Percentiles rank a stretch among this genome's conserved stretches.
Evolutionary conservation across 306 rosid genomes (phyloP).

Genomic region (Cucurbita moschata): DNA sequence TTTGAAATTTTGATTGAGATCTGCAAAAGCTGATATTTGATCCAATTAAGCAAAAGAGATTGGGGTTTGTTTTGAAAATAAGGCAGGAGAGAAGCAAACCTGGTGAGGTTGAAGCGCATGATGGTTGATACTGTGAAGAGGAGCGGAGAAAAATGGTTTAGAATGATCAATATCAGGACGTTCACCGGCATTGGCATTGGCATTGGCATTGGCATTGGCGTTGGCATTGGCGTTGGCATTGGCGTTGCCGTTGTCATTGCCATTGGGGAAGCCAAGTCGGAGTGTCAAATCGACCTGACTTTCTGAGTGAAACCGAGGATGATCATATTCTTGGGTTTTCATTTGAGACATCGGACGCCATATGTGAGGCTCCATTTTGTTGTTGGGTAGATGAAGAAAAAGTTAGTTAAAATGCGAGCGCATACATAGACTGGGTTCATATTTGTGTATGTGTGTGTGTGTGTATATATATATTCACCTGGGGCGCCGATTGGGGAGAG

Average conservation of each 20-base stretch:
- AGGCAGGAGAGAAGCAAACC: neutral
- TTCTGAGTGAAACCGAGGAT: neutral
- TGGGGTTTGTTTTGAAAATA: too few species aligned
- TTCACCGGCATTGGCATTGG: neutral
- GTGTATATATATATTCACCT: neutral
- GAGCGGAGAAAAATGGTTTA: neutral
- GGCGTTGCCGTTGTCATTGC: too few species aligned
- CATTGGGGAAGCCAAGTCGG: neutral
- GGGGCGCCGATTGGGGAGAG: neutral
- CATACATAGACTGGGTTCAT: neutral
- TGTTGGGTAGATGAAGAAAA: neutral
- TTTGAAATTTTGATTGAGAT: neutral
- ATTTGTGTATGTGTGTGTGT: neutral
- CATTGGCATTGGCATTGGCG: too few species aligned
- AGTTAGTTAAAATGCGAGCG: neutral
- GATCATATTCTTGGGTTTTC: neutral
- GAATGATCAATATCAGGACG: neutral
- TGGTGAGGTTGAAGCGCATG: neutral
- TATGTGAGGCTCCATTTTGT: neutral
- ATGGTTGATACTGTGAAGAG: neutral
- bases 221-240: too few species aligned
- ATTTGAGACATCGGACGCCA: neutral
- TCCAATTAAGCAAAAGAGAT: neutral
- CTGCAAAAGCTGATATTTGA: neutral
- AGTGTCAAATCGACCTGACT: neutral